Evolutionary conservation across 2,329 filamentous ascomycete genomes (phyloP), one percentile per base, ranked within the genome.

Genomic region (Claviceps monticola): DNA sequence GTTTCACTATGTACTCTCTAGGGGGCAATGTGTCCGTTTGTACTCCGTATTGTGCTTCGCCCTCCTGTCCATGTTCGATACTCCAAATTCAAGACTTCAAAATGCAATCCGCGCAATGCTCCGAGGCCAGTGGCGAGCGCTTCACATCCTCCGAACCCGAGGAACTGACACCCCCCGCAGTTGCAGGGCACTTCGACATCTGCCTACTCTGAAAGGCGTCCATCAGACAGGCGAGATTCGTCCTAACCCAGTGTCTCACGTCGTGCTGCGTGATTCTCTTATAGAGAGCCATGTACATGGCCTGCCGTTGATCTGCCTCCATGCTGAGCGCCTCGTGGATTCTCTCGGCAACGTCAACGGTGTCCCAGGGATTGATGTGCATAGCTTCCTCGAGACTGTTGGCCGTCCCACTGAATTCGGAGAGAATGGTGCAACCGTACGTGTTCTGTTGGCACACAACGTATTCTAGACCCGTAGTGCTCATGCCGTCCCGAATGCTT

Each of bases 391-490:
- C 80, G 36, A 96, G 75, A 51, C 82, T 91, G 49, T 87, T 86
- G 26, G 90, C 89, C 1, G 91, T 96, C 53, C 91, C 91, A 55
- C 89, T 95, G 68, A 96, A 96, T 66, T 97, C 91, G 7, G 91
- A 96, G n/a, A 97, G 78, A 57, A 97, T 95, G 46, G 96, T 73
- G 2, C 90, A 91, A 1, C 90, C 86, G 58, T 90, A 82, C 51
- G 82, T 82, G 56, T 91, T 85, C 61, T 88, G 84, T 68, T 97
- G 91, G 65, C 88, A 94, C 53, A 95, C 79, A 52, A 96, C 82
- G 64, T 95, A 97, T 68, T 96, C 91, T 58, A 96, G 73, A 64
- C 88, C 91, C n/a, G 90, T 95, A 0, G 90, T 95, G 72, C 95
- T 96, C 89, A 96, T 95, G 52, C 91, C 90, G 65, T 96, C 91